Evolutionary conservation across 1,284 basidiomycete genomes (phyloP), one percentile per base, ranked within the genome.

Genomic region (Malassezia yamatoensis): DNA sequence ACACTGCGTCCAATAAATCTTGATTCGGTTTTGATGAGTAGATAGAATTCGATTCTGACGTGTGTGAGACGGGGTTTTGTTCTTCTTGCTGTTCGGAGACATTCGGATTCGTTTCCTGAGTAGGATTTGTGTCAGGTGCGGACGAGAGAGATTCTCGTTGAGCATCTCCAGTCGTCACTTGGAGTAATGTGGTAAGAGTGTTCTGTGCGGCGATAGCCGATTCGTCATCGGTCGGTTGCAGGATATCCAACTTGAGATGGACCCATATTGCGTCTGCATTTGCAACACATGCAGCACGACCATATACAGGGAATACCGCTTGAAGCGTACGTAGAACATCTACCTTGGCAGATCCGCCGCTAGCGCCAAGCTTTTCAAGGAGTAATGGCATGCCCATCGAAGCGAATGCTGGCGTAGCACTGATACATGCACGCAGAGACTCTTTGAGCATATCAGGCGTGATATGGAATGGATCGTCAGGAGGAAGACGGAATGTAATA

Each of bases 401-500:
- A 0, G 90, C 90, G 70, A 96, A 93, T 29, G 80, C 77, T 3
- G 90, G 85, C 0, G 85, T 86, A 0, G 90, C 85, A 54, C 80
- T 81, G 53, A 99, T 78, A 72, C 87, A 90, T 24, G 70, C 75
- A 13, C 84, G 79, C 15, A 98, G 80, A 1, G 85, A 80, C 37
- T 77, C 66, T 67, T 86, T 87, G 35, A 99, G 81, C 69, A 96
- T 87, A 41, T 93, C 88, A 0, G 87, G 81, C 1, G 85, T 87
- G 61, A 98, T 94, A 7, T 87, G 87, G 74, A 93, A 93, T 3
- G 90, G 89, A 70, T 96, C 91, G 65, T 91, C 86, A 0, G 90
- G 87, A 6, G 91, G 90, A 11, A 91, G 90, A 50, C 87, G 83
- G 78, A 96, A 99, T 0, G 90, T 90, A 64, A 99, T 98, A 1